Base-by-base conservation (phyloP, 192 early-diverging fungal genomes). In the Linnemannia hyalina region DNA sequence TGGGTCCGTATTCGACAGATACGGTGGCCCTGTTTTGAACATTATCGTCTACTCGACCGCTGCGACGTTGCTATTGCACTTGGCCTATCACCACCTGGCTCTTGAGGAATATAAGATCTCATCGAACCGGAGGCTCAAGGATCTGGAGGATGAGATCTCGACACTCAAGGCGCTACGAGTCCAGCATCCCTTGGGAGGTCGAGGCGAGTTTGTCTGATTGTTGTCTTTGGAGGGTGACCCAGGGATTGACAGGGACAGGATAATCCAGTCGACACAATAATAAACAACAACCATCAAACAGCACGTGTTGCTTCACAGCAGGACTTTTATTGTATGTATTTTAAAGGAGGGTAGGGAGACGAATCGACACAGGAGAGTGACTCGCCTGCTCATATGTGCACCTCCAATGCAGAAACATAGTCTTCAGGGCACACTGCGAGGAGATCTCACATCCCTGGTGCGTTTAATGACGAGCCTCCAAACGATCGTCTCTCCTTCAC, bases 171-270 rank as follows among this genome's bases (percentile, higher is more conserved):
- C 35, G 5, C 70, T 74, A 40, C 40, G 32, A 2, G 76, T 86
- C 1, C 70, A 86, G 36, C 84, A 86, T 49, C 44, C 84, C 15
- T 11, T 78, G 6, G 84, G 84, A 42, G 84, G 84, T 55, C 84
- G 84, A 35, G 74, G 76, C 41, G 84, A 86, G 80, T 86, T 86
- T 81, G 57, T 86, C 18, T 86, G 72, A 65, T 46, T n/a, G 15
- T 6, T 6, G 3, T 40, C 38, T 40, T 40, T 40, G 38, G 38
- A 6, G 72, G n/a, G 11, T 73, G 2, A 1, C 13, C n/a, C 1
- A 8, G 60, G 29, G 8, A 29, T 16, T 0, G 55, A 26, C 55
- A n/a, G 7, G n/a, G 9, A 60, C 22, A 60, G n/a, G n/a, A 26
- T 23, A 26, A 2, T 23, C 9, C n/a, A 60, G 16, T 8, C 8